Conservation (phyloP, 805 yeast species). For the Naumovozyma castellii region DNA sequence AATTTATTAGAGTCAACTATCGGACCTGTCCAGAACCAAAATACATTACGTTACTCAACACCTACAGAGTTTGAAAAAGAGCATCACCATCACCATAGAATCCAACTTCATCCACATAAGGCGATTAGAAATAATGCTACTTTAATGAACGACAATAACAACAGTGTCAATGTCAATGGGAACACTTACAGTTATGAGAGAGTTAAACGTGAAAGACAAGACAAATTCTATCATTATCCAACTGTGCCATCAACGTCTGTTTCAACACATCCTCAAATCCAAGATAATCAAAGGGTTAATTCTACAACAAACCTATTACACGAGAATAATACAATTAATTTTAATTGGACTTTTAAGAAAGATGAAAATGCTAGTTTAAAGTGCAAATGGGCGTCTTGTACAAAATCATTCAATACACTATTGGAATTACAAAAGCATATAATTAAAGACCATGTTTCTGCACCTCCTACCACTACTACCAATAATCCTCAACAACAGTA, state of each 20-base stretch:
- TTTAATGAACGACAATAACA: not conserved
- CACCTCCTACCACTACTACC: not conserved
- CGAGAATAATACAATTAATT: constrained; percentile 26
- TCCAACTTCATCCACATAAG: constrained; percentile 30
- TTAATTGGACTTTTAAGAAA: constrained; percentile 35
- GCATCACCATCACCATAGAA: constrained; percentile 22
- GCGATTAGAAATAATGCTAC: not conserved
- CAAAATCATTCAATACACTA: constrained; percentile 32
- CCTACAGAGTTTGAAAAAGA: constrained; percentile 1
- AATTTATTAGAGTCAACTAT: constrained; percentile 9
- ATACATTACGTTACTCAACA: not conserved
- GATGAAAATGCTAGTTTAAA: constrained; percentile 22
- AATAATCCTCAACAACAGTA: not conserved
- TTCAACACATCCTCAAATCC: not conserved
- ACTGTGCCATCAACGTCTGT: not conserved
- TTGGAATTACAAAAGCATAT: constrained; percentile 43
- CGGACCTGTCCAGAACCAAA: not conserved
- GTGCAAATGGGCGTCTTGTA: constrained; percentile 69
- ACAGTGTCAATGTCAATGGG: not conserved
- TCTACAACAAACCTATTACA: not conserved
- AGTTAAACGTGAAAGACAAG: not conserved
- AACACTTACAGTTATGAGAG: constrained; percentile 8
- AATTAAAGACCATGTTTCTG: constrained; percentile 37
- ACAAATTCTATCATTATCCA: not conserved
- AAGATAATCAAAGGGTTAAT: not conserved